These are phyloP conservation scores for Rhizopogon parksii DNA, from an alignment of 1,284 basidiomycete species.

Conservation along the genomic window DNA sequence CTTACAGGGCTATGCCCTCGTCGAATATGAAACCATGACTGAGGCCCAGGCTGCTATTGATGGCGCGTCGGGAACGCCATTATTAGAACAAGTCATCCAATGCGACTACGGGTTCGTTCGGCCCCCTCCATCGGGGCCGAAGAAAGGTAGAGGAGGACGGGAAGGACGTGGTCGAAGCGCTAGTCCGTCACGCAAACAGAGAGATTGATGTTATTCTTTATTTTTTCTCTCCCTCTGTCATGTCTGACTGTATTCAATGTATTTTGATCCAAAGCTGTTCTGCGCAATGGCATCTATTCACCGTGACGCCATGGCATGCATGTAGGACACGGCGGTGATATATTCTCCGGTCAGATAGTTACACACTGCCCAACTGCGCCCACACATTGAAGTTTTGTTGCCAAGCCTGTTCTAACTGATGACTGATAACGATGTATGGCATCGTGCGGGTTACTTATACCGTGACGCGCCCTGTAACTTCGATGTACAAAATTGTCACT, in stretches of 20 bases:
- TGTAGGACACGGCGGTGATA: not conserved
- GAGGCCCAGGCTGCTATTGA: conserved; percentile 94
- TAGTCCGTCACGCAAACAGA: conserved; percentile 48
- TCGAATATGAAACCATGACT: conserved; percentile 91
- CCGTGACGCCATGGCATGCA: not conserved
- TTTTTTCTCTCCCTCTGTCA: not conserved
- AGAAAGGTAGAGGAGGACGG: conserved; percentile 58
- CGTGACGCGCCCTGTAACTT: too few species aligned
- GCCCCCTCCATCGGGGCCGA: conserved; percentile 75
- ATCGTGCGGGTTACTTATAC: too few species aligned
- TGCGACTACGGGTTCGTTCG: conserved; percentile 96
- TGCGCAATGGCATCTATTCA: not conserved
- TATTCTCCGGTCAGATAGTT: too few species aligned
- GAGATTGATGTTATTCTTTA: conserved; percentile 8
- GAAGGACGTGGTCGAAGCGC: conserved; percentile 71
- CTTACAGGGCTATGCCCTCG: conserved; percentile 84
- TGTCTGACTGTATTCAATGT: conserved; percentile 2
- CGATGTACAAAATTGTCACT: too few species aligned
- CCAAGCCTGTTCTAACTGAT: too few species aligned
- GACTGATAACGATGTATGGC: too few species aligned
- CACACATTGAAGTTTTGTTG: too few species aligned
- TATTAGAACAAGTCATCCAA: conserved; percentile 84
- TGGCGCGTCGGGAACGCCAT: conserved; percentile 72
- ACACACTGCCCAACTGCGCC: too few species aligned
- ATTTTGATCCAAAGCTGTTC: conserved; percentile 4